These are phyloP conservation scores for Colletotrichum incanum DNA, from an alignment of 2,329 filamentous ascomycete genomes.

Conservation along the genomic window DNA sequence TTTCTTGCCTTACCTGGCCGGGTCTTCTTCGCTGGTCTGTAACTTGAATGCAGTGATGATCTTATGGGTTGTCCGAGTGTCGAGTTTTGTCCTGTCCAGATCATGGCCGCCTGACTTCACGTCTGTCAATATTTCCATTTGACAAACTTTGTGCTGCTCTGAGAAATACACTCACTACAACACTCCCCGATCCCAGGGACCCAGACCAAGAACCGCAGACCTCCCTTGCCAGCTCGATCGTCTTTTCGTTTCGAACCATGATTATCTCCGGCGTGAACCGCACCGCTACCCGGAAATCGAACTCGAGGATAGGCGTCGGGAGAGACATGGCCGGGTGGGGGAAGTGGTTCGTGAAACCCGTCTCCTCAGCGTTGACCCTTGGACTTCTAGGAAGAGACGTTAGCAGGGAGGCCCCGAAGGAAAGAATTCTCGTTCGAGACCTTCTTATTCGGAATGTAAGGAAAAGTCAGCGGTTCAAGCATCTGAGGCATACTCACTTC, in stretches of 20 bases:
- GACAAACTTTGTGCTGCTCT: not conserved
- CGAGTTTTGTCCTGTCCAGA: not conserved
- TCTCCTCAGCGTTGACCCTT: not conserved
- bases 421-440: not conserved
- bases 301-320: constrained; percentile 61
- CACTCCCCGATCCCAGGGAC: constrained; percentile 63
- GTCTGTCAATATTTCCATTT: constrained; percentile 37
- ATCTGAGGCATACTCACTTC: not conserved
- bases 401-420: too few species aligned
- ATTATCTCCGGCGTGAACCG: not conserved
- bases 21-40: constrained; percentile 61
- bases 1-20: constrained; percentile 49
- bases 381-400: not conserved
- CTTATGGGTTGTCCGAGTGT: too few species aligned
- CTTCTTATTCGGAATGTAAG: not conserved
- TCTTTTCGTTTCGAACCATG: not conserved
- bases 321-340: constrained; percentile 59
- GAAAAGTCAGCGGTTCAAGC: not conserved
- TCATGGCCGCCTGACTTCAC: constrained; percentile 6
- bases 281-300: constrained; percentile 66
- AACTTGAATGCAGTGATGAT: constrained; percentile 59
- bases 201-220: constrained; percentile 63
- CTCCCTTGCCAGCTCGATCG: constrained; percentile 64
- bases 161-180: constrained; percentile 55
- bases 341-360: constrained; percentile 35